Conservation (phyloP, 73 alveolate genomes). For the Durusdinium trenchii region DNA sequence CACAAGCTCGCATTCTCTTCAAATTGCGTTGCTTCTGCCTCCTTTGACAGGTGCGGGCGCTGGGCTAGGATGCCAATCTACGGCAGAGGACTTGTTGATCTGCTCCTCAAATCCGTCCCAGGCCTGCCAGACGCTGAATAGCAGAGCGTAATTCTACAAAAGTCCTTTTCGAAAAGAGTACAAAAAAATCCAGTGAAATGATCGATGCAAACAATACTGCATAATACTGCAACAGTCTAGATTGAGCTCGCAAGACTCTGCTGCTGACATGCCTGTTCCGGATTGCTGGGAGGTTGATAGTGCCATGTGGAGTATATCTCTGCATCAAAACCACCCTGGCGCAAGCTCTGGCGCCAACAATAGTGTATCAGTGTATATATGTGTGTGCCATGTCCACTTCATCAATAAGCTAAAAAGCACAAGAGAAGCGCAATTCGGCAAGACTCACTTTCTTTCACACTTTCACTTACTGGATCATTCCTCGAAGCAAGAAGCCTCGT, state of each 20-base stretch:
- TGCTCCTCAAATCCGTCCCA: constrained; percentile 13
- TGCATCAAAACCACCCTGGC: constrained; percentile 17
- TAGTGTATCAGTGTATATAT: no score
- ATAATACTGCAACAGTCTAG: background rate
- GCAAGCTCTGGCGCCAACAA: background rate
- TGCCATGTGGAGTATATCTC: constrained; percentile 70
- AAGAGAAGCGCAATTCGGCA: no score
- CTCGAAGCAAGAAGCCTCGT: constrained; percentile 44
- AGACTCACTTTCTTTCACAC: no score
- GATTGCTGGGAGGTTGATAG: constrained; percentile 78
- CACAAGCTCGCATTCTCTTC: no score
- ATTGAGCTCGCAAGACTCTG: background rate
- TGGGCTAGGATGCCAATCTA: constrained; percentile 57
- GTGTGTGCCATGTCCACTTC: no score
- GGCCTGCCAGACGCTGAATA: constrained; percentile 2
- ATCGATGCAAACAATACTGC: background rate
- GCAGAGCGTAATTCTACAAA: no score
- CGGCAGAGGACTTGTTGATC: constrained; percentile 60
- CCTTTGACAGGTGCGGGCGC: background rate
- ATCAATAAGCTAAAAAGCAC: no score
- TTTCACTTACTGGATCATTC: no score
- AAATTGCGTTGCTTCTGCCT: constrained; percentile 40
- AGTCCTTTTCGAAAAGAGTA: no score
- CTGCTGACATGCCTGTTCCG: constrained; percentile 9
- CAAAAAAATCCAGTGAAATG: background rate